A percentile compares a stretch with the other conserved stretches of the same genome.
These are phyloP conservation scores for Penicillium roqueforti DNA, from an alignment of 495 filamentous ascomycete species.

Conservation along the genomic window DNA sequence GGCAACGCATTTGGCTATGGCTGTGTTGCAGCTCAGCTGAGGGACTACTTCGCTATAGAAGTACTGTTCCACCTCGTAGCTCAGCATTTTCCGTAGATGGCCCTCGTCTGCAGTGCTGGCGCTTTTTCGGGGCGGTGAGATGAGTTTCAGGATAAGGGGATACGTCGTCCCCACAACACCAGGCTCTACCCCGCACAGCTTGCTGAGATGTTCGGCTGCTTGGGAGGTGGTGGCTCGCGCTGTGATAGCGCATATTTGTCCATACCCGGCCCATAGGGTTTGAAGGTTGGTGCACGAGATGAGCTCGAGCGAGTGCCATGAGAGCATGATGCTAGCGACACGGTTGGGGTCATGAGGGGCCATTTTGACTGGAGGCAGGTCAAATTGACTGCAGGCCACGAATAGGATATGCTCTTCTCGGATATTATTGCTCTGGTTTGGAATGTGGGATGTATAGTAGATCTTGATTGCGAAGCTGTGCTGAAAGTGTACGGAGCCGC, in stretches of 20 bases:
- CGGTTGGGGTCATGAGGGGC: slow-evolving; percentile 20
- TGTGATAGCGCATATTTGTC: slow-evolving; percentile 31
- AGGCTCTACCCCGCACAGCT: slow-evolving; percentile 21
- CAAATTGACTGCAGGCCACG: not conserved
- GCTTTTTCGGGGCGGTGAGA: slow-evolving; percentile 28
- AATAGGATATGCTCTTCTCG: not conserved
- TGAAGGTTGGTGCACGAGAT: slow-evolving; percentile 33
- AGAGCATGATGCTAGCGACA: slow-evolving; percentile 34
- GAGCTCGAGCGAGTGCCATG: slow-evolving; percentile 33
- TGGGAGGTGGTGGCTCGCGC: slow-evolving; percentile 24
- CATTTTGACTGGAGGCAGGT: slow-evolving; percentile 12
- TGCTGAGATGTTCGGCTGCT: slow-evolving; percentile 23
- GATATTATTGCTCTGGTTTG: not conserved
- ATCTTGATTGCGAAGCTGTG: no score
- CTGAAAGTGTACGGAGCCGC: not conserved
- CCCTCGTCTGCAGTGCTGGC: slow-evolving; percentile 27
- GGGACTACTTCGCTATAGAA: slow-evolving; percentile 35
- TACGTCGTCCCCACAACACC: slow-evolving; percentile 20
- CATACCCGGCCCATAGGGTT: slow-evolving; percentile 40
- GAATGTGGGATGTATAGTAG: slow-evolving; percentile 20
- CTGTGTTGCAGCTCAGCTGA: slow-evolving; percentile 21
- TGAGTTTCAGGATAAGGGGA: slow-evolving; percentile 37
- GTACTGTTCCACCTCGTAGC: slow-evolving; percentile 36
- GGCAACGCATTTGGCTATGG: slow-evolving; percentile 32
- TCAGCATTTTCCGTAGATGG: slow-evolving; percentile 38